A percentile compares a stretch with the other conserved stretches of the same genome.
Conservation (phyloP, 2,329 filamentous ascomycete species). For the Diaporthe vaccinii region DNA sequence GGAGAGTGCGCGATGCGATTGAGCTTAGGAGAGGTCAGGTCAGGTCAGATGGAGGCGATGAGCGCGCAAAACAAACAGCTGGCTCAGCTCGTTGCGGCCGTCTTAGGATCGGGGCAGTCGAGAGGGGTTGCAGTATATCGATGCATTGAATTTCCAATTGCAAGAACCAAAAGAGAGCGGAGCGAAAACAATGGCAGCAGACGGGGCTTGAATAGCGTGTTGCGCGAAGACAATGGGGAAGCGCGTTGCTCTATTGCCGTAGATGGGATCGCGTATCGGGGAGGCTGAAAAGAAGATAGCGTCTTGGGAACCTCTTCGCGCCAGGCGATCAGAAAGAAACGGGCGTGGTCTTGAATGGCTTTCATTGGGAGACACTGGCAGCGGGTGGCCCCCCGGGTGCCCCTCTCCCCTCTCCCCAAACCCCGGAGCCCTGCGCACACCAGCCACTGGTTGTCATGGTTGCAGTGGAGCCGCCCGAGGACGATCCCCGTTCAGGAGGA, state of each 20-base stretch:
- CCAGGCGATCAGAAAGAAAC: slow-evolving; percentile 26
- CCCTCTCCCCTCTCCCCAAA: not conserved
- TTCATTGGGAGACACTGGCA: slow-evolving; percentile 17
- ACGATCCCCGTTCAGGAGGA: slow-evolving; percentile 4
- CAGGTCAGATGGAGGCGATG: slow-evolving; percentile 20
- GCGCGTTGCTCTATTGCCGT: slow-evolving; percentile 26
- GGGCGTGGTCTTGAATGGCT: slow-evolving; percentile 10
- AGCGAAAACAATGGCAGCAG: slow-evolving; percentile 33
- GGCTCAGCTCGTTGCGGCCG: slow-evolving; percentile 35
- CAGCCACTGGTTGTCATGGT: slow-evolving; percentile 33
- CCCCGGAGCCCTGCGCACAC: not conserved
- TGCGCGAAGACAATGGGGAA: slow-evolving; percentile 19
- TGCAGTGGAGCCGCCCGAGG: slow-evolving; percentile 19
- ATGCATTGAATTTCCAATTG: slow-evolving; percentile 39
- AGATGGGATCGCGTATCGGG: slow-evolving; percentile 31
- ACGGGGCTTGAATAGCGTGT: slow-evolving; percentile 15
- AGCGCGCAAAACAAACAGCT: slow-evolving; percentile 29
- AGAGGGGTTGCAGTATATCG: slow-evolving; percentile 28
- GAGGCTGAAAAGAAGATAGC: slow-evolving; percentile 35
- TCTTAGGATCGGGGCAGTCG: slow-evolving; percentile 23
- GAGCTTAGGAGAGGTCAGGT: slow-evolving; percentile 19
- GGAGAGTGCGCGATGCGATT: slow-evolving; percentile 24
- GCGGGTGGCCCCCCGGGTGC: not conserved
- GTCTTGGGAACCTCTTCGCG: slow-evolving; percentile 29
- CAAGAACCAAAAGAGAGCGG: slow-evolving; percentile 10